These are phyloP conservation scores for Macaranga tanarius DNA, from an alignment of 441 rosid genomes.

Conservation along the genomic window DNA sequence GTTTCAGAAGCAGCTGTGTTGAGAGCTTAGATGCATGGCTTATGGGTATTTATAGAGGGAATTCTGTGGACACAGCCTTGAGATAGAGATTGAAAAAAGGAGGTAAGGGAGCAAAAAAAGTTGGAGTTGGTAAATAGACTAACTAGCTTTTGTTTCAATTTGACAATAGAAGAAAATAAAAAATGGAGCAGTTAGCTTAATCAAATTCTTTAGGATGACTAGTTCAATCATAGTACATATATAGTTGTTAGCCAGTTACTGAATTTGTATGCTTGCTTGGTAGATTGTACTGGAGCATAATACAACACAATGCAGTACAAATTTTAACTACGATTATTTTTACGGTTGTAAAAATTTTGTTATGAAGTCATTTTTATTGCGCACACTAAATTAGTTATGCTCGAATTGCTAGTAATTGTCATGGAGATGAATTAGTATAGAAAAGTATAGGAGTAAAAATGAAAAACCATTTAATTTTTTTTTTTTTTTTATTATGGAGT, in stretches of 20 bases:
- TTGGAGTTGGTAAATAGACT: constrained; percentile 47
- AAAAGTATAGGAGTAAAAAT: too few species aligned
- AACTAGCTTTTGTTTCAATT: constrained; percentile 11
- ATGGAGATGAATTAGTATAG: too few species aligned
- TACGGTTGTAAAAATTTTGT: too few species aligned
- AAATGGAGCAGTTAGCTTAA: constrained; percentile 33
- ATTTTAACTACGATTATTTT: background rate
- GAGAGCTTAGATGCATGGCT: constrained; percentile 22
- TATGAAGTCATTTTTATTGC: too few species aligned
- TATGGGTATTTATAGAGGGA: constrained; percentile 36
- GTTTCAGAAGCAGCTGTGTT: constrained; percentile 23
- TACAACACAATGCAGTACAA: background rate
- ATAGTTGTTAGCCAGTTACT: background rate
- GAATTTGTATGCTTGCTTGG: background rate
- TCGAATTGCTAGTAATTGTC: too few species aligned
- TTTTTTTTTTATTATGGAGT: too few species aligned
- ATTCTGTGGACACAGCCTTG: constrained; percentile 18
- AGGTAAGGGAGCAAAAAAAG: constrained; percentile 18
- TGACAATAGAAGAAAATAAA: background rate
- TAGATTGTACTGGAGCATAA: background rate
- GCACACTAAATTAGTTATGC: too few species aligned
- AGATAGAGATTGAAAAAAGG: background rate
- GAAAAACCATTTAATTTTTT: too few species aligned
- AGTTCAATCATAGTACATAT: background rate
- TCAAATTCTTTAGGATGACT: constrained; percentile 1